These are phyloP conservation scores for Calendula officinalis DNA, from an alignment of 129 eudicot genomes.

Conservation along the genomic window DNA sequence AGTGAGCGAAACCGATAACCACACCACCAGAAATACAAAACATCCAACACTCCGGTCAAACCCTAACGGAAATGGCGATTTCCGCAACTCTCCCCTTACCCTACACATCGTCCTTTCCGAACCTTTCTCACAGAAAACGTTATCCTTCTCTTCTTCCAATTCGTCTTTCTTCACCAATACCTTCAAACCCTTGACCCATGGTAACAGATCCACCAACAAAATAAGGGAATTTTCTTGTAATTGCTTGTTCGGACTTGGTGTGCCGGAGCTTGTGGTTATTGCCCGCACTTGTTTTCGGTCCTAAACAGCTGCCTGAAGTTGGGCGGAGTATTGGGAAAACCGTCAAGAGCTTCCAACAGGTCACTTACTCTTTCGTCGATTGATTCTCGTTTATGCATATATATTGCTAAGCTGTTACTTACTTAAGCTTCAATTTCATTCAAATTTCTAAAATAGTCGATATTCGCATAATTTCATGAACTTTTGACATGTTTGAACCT, in stretches of 20 bases:
- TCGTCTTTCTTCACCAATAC: conserved; percentile 7
- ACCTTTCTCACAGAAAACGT: conserved; percentile 6
- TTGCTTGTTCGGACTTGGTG: background rate
- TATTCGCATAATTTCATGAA: background rate
- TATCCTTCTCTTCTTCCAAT: background rate
- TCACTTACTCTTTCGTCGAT: conserved; percentile 12
- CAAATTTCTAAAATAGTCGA: too few species aligned
- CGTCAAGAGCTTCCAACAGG: conserved; percentile 96
- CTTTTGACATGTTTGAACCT: background rate
- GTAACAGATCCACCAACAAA: background rate
- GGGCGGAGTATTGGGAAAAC: conserved; percentile 93
- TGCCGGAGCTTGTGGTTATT: background rate
- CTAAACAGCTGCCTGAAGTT: conserved; percentile 86
- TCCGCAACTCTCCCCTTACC: conserved; percentile 18
- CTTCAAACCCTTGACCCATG: background rate
- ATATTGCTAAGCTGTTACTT: background rate
- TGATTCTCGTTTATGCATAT: background rate
- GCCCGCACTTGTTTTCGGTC: conserved; percentile 83
- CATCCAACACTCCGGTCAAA: background rate
- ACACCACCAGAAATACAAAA: background rate
- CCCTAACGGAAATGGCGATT: conserved; percentile 14
- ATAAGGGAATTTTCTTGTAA: background rate
- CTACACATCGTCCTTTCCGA: background rate
- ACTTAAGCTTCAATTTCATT: background rate
- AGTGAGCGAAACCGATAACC: background rate